Percentiles rank a stretch among this genome's conserved stretches.
phyloP scores from a whole-genome alignment of 1,284 basidiomycete genomes.

The Salmacisia buchloeana region DNA sequence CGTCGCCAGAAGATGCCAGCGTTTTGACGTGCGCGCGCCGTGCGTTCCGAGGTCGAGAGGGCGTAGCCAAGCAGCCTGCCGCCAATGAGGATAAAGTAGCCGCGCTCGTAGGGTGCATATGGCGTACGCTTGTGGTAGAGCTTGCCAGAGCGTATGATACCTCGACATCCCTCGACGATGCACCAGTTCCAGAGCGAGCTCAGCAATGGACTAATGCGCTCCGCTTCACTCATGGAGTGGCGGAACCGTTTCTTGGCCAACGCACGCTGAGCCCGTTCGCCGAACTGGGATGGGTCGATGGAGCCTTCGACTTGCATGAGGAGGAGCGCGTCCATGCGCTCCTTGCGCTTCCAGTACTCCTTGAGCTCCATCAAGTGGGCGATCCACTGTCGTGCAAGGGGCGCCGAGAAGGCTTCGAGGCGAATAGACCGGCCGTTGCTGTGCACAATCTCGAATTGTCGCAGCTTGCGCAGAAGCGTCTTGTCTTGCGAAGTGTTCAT shows the following conservation, averaged over 20 bases:
- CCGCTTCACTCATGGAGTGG: constrained; percentile 10
- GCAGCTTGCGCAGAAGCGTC: constrained; percentile 58
- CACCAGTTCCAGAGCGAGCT: constrained; percentile 73
- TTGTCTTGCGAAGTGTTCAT: constrained; percentile 56
- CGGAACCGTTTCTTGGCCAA: background rate
- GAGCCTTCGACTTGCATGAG: constrained; percentile 62
- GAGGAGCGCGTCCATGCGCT: constrained; percentile 64
- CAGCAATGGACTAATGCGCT: constrained; percentile 58
- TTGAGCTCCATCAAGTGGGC: constrained; percentile 64
- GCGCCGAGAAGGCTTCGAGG: constrained; percentile 59
- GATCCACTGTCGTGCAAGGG: constrained; percentile 71
- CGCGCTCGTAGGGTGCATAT: constrained; percentile 32
- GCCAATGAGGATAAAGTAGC: constrained; percentile 40
- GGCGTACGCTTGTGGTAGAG: constrained; percentile 59
- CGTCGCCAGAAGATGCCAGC: constrained; percentile 45
- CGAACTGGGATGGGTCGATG: background rate
- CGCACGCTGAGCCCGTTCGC: background rate
- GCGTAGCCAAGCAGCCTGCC: constrained; percentile 44
- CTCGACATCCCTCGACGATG: constrained; percentile 65
- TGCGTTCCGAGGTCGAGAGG: constrained; percentile 34
- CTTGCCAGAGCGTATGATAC: constrained; percentile 66
- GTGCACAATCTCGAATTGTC: constrained; percentile 72
- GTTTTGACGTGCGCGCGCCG: constrained; percentile 45
- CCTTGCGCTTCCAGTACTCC: constrained; percentile 69
- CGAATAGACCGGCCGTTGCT: constrained; percentile 64